A percentile compares a stretch with the other conserved stretches of the same genome.
Conservation (phyloP, 2,329 filamentous ascomycete species). For the Exophiala bonariae region DNA sequence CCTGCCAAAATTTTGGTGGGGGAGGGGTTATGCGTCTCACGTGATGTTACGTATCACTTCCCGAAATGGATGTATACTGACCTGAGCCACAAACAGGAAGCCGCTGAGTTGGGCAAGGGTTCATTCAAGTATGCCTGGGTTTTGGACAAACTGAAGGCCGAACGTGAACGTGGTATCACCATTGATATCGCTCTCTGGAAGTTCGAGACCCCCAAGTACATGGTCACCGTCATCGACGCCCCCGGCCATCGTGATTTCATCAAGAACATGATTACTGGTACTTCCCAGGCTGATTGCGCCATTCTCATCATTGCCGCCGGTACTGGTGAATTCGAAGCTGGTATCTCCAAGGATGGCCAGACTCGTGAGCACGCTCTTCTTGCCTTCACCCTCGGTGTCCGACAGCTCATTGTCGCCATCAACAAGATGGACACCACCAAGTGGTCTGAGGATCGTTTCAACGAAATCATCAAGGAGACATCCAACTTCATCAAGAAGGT, state of each 20-base stretch:
- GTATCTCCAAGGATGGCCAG: constrained; percentile 99
- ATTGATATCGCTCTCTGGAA: constrained; percentile 99
- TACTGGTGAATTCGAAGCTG: constrained; percentile 99
- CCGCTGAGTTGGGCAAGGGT: constrained; percentile 98
- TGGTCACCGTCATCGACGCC: constrained; percentile 97
- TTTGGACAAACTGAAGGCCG: constrained; percentile 99
- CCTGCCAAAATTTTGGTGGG: constrained; percentile 31
- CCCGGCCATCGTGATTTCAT: constrained; percentile 99
- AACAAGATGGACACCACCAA: constrained; percentile 99
- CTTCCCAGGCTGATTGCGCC: constrained; percentile 99
- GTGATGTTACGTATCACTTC: constrained; percentile 18
- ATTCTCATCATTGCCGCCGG: constrained; percentile 99
- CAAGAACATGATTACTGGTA: constrained; percentile 99
- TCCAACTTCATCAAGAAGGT: constrained; percentile 99
- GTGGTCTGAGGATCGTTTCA: constrained; percentile 94
- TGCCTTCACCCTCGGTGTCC: constrained; percentile 99
- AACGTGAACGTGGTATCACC: constrained; percentile 99
- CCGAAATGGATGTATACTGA: constrained; percentile 9
- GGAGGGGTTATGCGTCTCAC: constrained; percentile 35
- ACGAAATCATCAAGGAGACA: constrained; percentile 99
- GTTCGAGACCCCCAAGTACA: constrained; percentile 98
- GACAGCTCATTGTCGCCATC: constrained; percentile 99
- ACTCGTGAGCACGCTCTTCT: constrained; percentile 99
- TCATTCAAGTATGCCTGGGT: constrained; percentile 99
- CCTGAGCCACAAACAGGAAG: constrained; percentile 65